These are phyloP conservation scores for Plasmodium berghei DNA, from an alignment of 169 alveolate species.

Conservation along the genomic window DNA sequence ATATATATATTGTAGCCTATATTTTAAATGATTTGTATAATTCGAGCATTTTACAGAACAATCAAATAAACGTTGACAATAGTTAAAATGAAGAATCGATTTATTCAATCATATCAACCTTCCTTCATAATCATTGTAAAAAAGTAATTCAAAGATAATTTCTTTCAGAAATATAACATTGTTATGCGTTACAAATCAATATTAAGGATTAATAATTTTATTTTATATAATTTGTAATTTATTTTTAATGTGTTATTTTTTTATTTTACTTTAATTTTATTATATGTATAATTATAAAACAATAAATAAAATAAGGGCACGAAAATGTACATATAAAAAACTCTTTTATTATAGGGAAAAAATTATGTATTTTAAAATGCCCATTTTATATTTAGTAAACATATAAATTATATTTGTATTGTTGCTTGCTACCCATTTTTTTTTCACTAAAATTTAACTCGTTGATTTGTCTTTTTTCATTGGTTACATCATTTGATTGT, in stretches of 20 bases:
- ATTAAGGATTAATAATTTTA: not conserved
- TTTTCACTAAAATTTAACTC: not conserved
- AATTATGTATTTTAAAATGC: not conserved
- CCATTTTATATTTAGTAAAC: slow-evolving; percentile 26
- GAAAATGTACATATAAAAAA: not conserved
- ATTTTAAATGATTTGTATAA: not conserved
- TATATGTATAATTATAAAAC: no score
- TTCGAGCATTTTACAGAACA: slow-evolving; percentile 12
- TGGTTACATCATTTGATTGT: not conserved
- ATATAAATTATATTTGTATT: slow-evolving; percentile 24
- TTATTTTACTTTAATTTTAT: no score
- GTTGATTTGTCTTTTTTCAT: not conserved
- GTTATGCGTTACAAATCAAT: no score
- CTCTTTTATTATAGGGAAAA: slow-evolving; percentile 9
- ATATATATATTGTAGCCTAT: slow-evolving; percentile 5
- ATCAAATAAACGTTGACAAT: not conserved
- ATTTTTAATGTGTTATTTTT: not conserved
- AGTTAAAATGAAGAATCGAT: not conserved
- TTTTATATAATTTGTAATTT: not conserved
- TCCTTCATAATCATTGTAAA: not conserved
- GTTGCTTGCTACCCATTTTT: not conserved
- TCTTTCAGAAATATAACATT: no score
- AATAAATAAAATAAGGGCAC: no score
- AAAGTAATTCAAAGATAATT: not conserved
- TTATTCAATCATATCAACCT: not conserved